phyloP scores from a whole-genome alignment of 176 grass and related monocot genomes.

The Avena insularis region DNA sequence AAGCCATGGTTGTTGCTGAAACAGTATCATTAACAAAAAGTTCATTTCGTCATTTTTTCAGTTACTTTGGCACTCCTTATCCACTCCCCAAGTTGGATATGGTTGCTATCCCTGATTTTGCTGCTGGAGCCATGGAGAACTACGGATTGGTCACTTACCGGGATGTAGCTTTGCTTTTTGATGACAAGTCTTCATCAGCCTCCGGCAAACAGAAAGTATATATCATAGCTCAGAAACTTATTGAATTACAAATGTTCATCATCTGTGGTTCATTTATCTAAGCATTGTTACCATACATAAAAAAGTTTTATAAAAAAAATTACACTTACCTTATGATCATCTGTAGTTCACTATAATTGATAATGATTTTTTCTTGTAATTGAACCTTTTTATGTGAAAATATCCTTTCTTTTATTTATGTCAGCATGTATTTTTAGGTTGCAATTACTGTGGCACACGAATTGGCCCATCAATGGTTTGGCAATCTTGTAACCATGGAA shows the following conservation, averaged over 20 bases:
- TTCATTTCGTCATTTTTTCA: conserved; percentile 35
- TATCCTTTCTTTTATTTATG: conserved; percentile 18
- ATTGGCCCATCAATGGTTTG: conserved; percentile 88
- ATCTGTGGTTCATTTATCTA: conserved; percentile 28
- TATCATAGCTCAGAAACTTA: conserved; percentile 5
- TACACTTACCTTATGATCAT: conserved; percentile 8
- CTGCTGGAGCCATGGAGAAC: conserved; percentile 94
- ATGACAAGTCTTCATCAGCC: conserved; percentile 61
- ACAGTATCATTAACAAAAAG: conserved; percentile 32
- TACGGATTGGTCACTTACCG: conserved; percentile 86
- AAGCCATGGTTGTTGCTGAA: background rate
- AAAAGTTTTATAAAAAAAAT: background rate
- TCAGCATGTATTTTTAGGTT: conserved; percentile 51
- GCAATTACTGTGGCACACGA: conserved; percentile 81
- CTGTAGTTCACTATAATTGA: conserved; percentile 4
- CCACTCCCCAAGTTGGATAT: conserved; percentile 97
- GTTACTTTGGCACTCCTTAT: conserved; percentile 90
- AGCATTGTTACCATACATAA: background rate
- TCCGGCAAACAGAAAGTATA: conserved; percentile 63
- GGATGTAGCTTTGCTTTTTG: conserved; percentile 78
- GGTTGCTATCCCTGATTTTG: conserved; percentile 92
- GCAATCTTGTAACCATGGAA: conserved; percentile 93
- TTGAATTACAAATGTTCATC: conserved; percentile 26
- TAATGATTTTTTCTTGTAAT: conserved; percentile 15
- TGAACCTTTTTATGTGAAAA: conserved; percentile 5